Evolutionary conservation across 1,284 basidiomycete species (phyloP), one percentile per base, ranked within the genome.

Genomic region (Tylopilus sp.): DNA sequence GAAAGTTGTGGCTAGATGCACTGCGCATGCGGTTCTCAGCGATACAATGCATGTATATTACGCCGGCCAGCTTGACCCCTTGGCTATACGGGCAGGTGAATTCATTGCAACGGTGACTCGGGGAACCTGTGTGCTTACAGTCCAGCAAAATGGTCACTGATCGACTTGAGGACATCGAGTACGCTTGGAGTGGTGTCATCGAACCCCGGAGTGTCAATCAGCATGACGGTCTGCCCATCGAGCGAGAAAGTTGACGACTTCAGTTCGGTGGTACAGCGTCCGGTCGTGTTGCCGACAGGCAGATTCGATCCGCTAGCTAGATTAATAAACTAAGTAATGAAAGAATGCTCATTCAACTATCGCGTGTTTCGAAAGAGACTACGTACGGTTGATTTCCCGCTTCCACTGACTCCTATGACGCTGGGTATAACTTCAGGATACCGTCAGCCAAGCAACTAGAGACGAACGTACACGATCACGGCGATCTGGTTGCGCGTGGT

Each of bases 21-120:
- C 74, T 73, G 8, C 70, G 72, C 52, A 78, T 67, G 9, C 69
- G 66, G 58, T 68, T 64, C 55, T 76, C 76, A 15, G 73, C 64
- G 48, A 76, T 76, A 6, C 73, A 65, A 51, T 79, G 76, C 61
- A 78, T 65, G 58, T 78, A 79, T n/a, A 79, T 68, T 34, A 80
- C 66, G 0, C 78, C 78, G 6, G 70, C 64, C 11, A 79, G 60
- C 37, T 67, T 72, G 40, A 61, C 43, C 4, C 65, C 64, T 28
- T 59, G 54, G 33, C 65, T 51, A 42, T 69, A 70, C 23, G 70
- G 72, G 41, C 18, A 36, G 16, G 30, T 26, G 19, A 23, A 34
- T 41, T 42, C 23, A 36, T 29, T 26, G 18, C 21, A 18, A 42
- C 12, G 1, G 4, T 15, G 33, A 21, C 11, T 9, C 2, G 7